A percentile compares a stretch with the other conserved stretches of the same genome.
These are phyloP conservation scores for Celoporthe dispersa DNA, from an alignment of 2,329 filamentous ascomycete genomes.

Conservation along the genomic window DNA sequence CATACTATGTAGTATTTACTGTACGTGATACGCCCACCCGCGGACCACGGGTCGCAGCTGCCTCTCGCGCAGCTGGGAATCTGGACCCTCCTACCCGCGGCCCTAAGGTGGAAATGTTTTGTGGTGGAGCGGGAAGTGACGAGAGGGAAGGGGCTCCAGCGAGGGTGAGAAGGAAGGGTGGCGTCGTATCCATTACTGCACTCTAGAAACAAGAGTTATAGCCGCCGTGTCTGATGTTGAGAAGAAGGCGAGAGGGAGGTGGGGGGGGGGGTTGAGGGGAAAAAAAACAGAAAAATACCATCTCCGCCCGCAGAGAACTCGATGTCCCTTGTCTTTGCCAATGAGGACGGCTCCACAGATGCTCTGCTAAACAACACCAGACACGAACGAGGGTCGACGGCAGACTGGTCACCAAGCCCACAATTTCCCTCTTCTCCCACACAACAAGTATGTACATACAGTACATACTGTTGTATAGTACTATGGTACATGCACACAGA, in stretches of 20 bases:
- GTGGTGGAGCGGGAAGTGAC: constrained; percentile 9
- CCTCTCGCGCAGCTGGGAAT: constrained; percentile 17
- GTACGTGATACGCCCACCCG: constrained; percentile 13
- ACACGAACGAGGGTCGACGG: not conserved
- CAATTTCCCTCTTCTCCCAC: not conserved
- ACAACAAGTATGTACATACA: no score
- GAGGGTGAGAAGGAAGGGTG: not conserved
- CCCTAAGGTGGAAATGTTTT: not conserved
- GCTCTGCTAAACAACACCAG: not conserved
- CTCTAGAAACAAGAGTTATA: constrained; percentile 1
- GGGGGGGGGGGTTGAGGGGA: no score
- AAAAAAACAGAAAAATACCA: not conserved
- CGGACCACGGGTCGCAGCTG: constrained; percentile 22
- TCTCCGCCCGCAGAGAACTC: not conserved
- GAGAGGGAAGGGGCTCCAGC: not conserved
- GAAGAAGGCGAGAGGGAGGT: not conserved
- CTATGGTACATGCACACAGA: not conserved
- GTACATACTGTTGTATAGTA: not conserved
- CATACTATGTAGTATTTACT: constrained; percentile 17
- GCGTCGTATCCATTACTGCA: constrained; percentile 13
- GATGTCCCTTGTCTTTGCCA: constrained; percentile 1
- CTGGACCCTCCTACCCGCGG: constrained; percentile 15
- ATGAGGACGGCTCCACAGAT: constrained; percentile 9
- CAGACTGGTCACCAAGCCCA: constrained; percentile 6
- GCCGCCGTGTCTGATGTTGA: not conserved